phyloP scores from a whole-genome alignment of 305 asterid species.

The Solanum aculeatissimum region DNA sequence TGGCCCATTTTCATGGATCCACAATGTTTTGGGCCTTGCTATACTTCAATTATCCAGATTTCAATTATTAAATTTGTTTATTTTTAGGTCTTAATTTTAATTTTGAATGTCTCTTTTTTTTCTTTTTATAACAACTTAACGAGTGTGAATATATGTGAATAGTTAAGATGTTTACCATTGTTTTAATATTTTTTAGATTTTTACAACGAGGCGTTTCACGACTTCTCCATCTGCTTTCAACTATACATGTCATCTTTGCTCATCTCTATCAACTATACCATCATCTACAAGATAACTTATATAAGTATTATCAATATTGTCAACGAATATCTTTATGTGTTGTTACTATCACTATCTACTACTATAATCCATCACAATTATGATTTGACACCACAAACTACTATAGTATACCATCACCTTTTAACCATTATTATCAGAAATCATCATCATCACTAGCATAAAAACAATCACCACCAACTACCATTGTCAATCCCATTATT shows the following conservation, averaged over 20 bases:
- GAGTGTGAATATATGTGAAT: not conserved
- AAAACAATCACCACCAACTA: not conserved
- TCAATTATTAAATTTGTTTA: too few species aligned
- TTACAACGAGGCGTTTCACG: not conserved
- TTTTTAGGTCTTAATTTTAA: not conserved
- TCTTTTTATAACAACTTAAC: not conserved
- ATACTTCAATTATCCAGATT: too few species aligned
- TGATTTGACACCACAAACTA: not conserved
- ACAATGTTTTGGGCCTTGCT: not conserved
- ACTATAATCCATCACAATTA: not conserved
- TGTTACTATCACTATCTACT: not conserved
- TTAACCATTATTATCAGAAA: not conserved
- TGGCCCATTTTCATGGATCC: not conserved
- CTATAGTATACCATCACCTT: not conserved
- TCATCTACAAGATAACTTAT: not conserved
- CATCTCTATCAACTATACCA: not conserved
- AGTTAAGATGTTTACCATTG: too few species aligned
- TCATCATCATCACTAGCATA: not conserved
- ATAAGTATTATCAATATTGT: not conserved
- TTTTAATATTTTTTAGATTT: too few species aligned
- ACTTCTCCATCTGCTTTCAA: not conserved
- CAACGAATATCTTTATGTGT: too few species aligned
- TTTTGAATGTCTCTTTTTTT: not conserved
- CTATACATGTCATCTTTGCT: not conserved
- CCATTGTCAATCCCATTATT: not conserved